Evolutionary conservation across 768 basidiomycete species (phyloP).

Genomic region (Amanita fuliginea): DNA sequence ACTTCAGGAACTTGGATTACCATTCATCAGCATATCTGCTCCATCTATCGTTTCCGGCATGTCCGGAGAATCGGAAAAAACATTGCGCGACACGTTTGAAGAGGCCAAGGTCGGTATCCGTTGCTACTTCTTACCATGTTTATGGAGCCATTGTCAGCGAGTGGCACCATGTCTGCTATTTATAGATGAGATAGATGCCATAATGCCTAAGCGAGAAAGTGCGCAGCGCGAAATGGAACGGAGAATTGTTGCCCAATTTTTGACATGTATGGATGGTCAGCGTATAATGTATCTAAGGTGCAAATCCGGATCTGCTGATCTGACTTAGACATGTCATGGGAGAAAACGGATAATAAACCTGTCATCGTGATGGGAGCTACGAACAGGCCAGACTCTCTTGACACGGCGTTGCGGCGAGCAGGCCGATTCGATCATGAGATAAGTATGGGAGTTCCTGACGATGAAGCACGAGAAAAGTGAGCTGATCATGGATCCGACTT

Average conservation of each 20-base stretch:
- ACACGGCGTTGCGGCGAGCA: constrained; percentile 85
- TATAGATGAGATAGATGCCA: constrained; percentile 97
- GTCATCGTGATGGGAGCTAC: constrained; percentile 95
- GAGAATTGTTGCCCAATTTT: constrained; percentile 92
- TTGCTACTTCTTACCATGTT: neutral
- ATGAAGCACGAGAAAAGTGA: constrained; percentile 81
- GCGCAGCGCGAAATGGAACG: constrained; percentile 98
- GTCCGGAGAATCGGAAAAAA: constrained; percentile 98
- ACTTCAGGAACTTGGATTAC: constrained; percentile 75
- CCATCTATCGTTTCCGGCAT: constrained; percentile 96
- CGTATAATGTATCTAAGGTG: neutral
- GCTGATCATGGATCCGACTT: constrained; percentile 14
- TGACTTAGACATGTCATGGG: constrained; percentile 80
- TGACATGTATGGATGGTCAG: constrained; percentile 98
- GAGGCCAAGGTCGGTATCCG: constrained; percentile 71
- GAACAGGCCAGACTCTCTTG: constrained; percentile 90
- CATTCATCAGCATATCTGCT: constrained; percentile 91
- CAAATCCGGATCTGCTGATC: neutral
- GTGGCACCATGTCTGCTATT: constrained; percentile 90
- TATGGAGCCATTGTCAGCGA: constrained; percentile 32
- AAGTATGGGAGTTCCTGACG: constrained; percentile 93
- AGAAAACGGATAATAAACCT: constrained; percentile 85
- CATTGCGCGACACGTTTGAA: constrained; percentile 90
- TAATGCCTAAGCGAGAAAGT: constrained; percentile 95
- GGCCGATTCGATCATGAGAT: constrained; percentile 98